Conservation (phyloP, 2,329 filamentous ascomycete species). For the Colletotrichum plurivorum region DNA sequence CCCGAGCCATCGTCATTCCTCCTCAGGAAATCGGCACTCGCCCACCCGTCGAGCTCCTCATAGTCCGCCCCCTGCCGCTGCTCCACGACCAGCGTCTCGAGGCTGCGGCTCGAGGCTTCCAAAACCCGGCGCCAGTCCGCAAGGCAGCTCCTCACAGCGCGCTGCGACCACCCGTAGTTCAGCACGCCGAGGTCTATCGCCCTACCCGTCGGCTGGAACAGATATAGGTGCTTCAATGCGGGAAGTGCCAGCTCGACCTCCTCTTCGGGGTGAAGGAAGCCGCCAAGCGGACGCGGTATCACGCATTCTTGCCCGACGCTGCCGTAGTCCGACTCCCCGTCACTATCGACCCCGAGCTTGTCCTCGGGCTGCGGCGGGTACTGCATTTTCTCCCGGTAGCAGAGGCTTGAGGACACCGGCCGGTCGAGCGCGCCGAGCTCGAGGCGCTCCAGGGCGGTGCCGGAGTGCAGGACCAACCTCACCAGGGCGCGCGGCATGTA, state of each 20-base stretch:
- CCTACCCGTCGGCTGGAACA: neutral
- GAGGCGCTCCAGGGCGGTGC: neutral
- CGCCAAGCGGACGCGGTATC: neutral
- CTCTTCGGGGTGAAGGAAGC: neutral
- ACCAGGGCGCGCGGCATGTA: neutral
- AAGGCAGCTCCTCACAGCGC: neutral
- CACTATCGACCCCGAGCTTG: neutral
- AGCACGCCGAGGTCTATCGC: neutral
- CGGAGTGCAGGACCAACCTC: neutral
- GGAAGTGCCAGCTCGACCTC: neutral
- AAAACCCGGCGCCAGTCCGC: neutral
- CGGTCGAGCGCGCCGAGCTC: constrained; percentile 1
- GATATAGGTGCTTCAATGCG: neutral
- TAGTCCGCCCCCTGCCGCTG: neutral
- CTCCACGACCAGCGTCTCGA: neutral
- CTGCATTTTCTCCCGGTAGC: neutral
- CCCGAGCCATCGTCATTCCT: neutral
- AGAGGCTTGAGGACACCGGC: neutral
- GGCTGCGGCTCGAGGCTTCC: neutral
- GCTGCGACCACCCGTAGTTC: neutral
- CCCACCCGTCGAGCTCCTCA: neutral
- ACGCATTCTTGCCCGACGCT: neutral
- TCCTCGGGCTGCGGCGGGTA: neutral
- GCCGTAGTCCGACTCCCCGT: neutral
- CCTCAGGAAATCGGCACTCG: neutral